Evolutionary conservation across 2,329 filamentous ascomycete genomes (phyloP).

Genomic region (Ophiostoma fasciatum): DNA sequence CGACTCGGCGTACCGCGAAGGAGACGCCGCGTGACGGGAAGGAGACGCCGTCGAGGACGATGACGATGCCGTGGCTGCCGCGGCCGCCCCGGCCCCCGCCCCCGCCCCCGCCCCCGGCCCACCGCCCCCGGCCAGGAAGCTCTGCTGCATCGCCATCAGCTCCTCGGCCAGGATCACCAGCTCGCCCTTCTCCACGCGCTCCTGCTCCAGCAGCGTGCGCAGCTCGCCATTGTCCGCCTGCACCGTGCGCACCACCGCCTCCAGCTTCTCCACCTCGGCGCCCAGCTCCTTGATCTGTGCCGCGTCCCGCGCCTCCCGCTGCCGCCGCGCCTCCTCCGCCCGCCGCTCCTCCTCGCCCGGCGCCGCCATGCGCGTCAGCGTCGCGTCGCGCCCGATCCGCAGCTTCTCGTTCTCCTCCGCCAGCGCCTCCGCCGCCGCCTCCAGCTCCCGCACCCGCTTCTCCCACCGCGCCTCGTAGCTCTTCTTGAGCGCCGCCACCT

Average conservation of each 20-base stretch:
- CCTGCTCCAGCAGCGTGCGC: constrained; percentile 50
- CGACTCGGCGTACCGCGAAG: no score
- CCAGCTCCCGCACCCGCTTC: constrained; percentile 70
- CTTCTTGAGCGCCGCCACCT: constrained; percentile 79
- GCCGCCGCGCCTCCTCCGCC: constrained; percentile 36
- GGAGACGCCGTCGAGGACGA: no score
- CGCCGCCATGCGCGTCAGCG: constrained; percentile 43
- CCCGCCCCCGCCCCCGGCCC: background rate
- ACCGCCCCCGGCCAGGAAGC: constrained; percentile 17
- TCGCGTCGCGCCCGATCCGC: constrained; percentile 47
- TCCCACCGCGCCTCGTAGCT: constrained; percentile 79
- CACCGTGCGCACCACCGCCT: constrained; percentile 55
- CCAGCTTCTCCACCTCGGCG: constrained; percentile 60
- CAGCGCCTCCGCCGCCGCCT: constrained; percentile 54
- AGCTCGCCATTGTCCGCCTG: constrained; percentile 55
- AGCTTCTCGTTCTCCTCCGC: constrained; percentile 62
- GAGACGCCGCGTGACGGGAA: no score
- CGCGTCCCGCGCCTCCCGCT: constrained; percentile 47
- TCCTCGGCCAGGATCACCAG: constrained; percentile 70
- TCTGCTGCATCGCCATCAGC: constrained; percentile 56
- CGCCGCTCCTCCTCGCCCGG: constrained; percentile 23
- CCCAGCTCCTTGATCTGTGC: constrained; percentile 54
- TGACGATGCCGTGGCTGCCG: background rate
- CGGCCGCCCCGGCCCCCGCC: background rate
- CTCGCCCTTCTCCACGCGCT: constrained; percentile 73